Evolutionary conservation across 169 alveolate genomes (phyloP).

Genomic region (Eimeria necatrix): DNA sequence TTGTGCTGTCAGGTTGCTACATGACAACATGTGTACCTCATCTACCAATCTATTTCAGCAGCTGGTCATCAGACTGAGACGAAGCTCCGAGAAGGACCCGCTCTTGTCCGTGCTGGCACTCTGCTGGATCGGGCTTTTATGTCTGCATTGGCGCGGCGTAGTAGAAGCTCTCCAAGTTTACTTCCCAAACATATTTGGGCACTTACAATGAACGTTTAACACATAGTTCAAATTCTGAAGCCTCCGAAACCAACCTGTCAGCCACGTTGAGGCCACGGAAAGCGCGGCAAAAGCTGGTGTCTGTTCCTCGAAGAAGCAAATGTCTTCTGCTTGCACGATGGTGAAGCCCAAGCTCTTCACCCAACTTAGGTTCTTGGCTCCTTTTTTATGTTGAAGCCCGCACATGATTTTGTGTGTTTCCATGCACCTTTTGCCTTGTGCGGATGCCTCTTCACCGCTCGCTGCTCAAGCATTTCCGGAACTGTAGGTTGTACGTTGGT

Average conservation of each 20-base stretch:
- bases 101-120: conserved; percentile 48
- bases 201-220: background rate
- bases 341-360: too few species aligned
- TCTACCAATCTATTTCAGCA: background rate
- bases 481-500: background rate
- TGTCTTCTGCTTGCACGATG: too few species aligned
- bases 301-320: too few species aligned
- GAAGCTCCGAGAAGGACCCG: background rate
- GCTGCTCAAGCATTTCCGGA: background rate
- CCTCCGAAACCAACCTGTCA: too few species aligned
- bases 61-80: background rate
- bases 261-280: too few species aligned
- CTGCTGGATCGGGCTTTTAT: conserved; percentile 39
- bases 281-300: too few species aligned
- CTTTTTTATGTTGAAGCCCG: too few species aligned
- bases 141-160: conserved; percentile 61
- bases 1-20: conserved; percentile 45
- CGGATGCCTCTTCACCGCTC: background rate
- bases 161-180: conserved; percentile 53
- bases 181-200: conserved; percentile 52
- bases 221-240: too few species aligned
- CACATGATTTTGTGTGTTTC: too few species aligned
- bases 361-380: too few species aligned
- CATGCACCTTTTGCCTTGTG: background rate
- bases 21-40: background rate